Evolutionary conservation across 345 rosid species (phyloP).

Genomic region (Eucalyptus sp.): DNA sequence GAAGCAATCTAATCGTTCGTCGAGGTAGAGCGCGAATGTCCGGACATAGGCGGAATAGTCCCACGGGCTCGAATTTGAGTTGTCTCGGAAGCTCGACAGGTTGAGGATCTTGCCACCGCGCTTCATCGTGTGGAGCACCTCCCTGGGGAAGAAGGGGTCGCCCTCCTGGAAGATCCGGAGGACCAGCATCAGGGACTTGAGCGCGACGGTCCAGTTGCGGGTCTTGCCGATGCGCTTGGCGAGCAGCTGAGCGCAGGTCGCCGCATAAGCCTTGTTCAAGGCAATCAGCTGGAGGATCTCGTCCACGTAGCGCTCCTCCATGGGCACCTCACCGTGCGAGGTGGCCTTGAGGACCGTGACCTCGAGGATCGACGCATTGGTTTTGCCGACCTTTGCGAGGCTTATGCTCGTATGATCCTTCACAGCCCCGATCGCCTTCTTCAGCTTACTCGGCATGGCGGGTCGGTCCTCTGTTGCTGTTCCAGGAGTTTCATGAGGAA

Average conservation of each 20-base stretch:
- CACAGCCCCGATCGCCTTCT: conserved; percentile 77
- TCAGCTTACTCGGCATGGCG: conserved; percentile 68
- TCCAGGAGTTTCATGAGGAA: neutral
- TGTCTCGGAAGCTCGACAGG: conserved; percentile 55
- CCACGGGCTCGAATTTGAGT: conserved; percentile 63
- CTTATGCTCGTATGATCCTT: conserved; percentile 91
- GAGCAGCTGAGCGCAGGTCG: conserved; percentile 47
- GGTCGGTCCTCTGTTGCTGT: neutral
- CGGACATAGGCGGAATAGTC: conserved; percentile 61
- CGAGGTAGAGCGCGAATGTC: conserved; percentile 53
- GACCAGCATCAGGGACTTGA: conserved; percentile 71
- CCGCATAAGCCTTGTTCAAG: conserved; percentile 40
- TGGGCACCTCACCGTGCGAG: conserved; percentile 58
- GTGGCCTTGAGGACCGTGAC: conserved; percentile 77
- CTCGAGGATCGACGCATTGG: conserved; percentile 41
- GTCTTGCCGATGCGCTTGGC: conserved; percentile 63
- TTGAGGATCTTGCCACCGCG: conserved; percentile 68
- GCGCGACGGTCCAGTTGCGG: conserved; percentile 67
- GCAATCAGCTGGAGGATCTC: conserved; percentile 46
- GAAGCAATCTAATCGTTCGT: conserved; percentile 63
- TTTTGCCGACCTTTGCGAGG: conserved; percentile 63
- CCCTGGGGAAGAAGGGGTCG: conserved; percentile 67
- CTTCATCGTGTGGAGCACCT: conserved; percentile 63
- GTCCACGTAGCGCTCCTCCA: conserved; percentile 44
- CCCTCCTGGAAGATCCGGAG: conserved; percentile 71